These are phyloP conservation scores for Nakazawaea holstii DNA, from an alignment of 805 yeast genomes.

Conservation along the genomic window DNA sequence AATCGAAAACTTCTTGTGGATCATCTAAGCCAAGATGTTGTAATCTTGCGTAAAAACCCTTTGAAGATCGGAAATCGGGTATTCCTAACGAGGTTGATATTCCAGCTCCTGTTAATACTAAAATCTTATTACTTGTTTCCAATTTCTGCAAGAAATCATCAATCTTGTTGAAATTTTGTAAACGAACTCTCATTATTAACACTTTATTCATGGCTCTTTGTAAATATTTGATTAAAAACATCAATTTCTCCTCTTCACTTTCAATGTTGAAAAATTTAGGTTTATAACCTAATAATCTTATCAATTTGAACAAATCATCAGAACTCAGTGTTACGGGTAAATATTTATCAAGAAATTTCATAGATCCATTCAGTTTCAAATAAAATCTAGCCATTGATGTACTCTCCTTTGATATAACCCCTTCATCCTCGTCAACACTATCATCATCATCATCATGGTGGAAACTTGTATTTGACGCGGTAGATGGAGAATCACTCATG, in stretches of 20 bases:
- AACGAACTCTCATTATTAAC: conserved; percentile 45
- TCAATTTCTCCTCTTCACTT: conserved; percentile 39
- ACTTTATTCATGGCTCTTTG: conserved; percentile 65
- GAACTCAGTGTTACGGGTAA: conserved; percentile 57
- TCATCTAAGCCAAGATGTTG: conserved; percentile 67
- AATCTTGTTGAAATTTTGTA: conserved; percentile 48
- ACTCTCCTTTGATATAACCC: conserved; percentile 32
- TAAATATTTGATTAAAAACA: conserved; percentile 43
- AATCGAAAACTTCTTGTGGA: conserved; percentile 87
- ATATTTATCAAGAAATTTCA: conserved; percentile 53
- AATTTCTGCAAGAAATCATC: conserved; percentile 55
- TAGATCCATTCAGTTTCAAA: conserved; percentile 56
- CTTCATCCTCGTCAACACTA: conserved; percentile 2
- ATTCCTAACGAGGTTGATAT: conserved; percentile 89
- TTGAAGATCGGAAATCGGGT: conserved; percentile 76
- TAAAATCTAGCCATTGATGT: conserved; percentile 42
- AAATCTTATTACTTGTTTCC: conserved; percentile 47
- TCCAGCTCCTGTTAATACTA: conserved; percentile 91
- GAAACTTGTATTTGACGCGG: not conserved
- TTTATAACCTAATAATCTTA: conserved; percentile 56
- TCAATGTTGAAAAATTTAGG: conserved; percentile 20
- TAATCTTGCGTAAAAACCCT: conserved; percentile 74
- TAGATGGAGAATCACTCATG: not conserved
- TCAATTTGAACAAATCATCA: conserved; percentile 49
- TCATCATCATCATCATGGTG: conserved; percentile 5